phyloP scores from a whole-genome alignment of 1,284 basidiomycete species.

The Microbotryomycetes sp. region DNA sequence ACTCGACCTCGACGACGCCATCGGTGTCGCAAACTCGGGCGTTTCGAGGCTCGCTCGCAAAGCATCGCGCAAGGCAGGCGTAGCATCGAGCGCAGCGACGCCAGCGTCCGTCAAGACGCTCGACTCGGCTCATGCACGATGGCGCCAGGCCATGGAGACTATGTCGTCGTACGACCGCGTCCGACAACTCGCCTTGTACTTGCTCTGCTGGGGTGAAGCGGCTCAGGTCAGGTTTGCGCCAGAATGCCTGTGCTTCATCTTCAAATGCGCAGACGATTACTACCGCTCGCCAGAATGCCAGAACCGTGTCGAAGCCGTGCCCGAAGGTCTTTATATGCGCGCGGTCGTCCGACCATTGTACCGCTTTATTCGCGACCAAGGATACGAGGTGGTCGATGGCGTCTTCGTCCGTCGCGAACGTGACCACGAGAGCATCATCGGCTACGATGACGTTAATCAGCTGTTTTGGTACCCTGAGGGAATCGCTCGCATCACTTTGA shows the following conservation, averaged over 20 bases:
- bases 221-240: constrained; percentile 98
- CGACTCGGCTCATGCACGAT: constrained; percentile 77
- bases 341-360: constrained; percentile 94
- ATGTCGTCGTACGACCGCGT: constrained; percentile 98
- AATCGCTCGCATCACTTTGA: constrained; percentile 80
- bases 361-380: constrained; percentile 93
- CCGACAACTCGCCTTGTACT: constrained; percentile 89
- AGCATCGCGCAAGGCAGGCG: constrained; percentile 43
- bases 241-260: constrained; percentile 97
- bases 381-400: constrained; percentile 93
- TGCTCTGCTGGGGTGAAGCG: constrained; percentile 97
- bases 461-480: constrained; percentile 99
- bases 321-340: constrained; percentile 88
- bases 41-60: constrained; percentile 66
- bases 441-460: constrained; percentile 98
- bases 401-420: constrained; percentile 87
- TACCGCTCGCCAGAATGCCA: constrained; percentile 99
- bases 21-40: constrained; percentile 75
- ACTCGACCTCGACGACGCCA: constrained; percentile 95
- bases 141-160: constrained; percentile 96
- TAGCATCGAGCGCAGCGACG: constrained; percentile 48
- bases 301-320: constrained; percentile 82
- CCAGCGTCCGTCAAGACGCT: constrained; percentile 72
- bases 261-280: constrained; percentile 99
- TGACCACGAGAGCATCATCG: constrained; percentile 92